Conservation (phyloP, 1,284 basidiomycete genomes). For the Malassezia cuniculi region DNA sequence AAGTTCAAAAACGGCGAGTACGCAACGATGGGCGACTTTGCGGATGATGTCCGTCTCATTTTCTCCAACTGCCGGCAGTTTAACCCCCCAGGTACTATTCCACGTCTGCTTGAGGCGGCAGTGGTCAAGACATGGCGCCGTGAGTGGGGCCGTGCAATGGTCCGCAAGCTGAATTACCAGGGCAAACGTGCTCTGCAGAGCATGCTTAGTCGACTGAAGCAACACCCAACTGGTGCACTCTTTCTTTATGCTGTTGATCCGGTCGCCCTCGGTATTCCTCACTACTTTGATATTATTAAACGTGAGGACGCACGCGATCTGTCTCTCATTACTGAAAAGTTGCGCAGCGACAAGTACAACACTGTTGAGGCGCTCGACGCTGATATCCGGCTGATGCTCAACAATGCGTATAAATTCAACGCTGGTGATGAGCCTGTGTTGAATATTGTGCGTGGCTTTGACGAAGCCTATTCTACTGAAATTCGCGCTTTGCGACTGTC, state of each 20-base stretch:
- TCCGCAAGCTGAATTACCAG: conserved; percentile 60
- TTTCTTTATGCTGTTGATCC: conserved; percentile 57
- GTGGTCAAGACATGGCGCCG: conserved; percentile 49
- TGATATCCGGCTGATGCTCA: conserved; percentile 70
- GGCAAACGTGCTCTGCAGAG: conserved; percentile 70
- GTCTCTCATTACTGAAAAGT: conserved; percentile 63
- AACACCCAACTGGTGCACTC: conserved; percentile 19
- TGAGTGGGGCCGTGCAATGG: conserved; percentile 71
- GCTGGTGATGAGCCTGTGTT: conserved; percentile 65
- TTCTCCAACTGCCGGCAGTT: conserved; percentile 62
- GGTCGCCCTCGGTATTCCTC: conserved; percentile 61
- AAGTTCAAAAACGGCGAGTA: conserved; percentile 48
- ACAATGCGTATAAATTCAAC: conserved; percentile 76
- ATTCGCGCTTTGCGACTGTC: conserved; percentile 16
- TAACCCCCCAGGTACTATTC: conserved; percentile 53
- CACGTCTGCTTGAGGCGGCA: conserved; percentile 61
- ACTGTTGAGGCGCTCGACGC: conserved; percentile 62
- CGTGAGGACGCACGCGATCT: conserved; percentile 77
- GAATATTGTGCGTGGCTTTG: conserved; percentile 44
- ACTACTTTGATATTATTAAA: conserved; percentile 68
- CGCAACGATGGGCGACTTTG: conserved; percentile 52
- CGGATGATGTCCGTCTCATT: conserved; percentile 67
- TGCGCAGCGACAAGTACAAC: conserved; percentile 72
- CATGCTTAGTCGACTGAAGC: conserved; percentile 53
- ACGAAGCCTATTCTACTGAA: conserved; percentile 40